Conservation (phyloP, 371 early-diverging fungal genomes). For the Saksenaea oblongispora region DNA sequence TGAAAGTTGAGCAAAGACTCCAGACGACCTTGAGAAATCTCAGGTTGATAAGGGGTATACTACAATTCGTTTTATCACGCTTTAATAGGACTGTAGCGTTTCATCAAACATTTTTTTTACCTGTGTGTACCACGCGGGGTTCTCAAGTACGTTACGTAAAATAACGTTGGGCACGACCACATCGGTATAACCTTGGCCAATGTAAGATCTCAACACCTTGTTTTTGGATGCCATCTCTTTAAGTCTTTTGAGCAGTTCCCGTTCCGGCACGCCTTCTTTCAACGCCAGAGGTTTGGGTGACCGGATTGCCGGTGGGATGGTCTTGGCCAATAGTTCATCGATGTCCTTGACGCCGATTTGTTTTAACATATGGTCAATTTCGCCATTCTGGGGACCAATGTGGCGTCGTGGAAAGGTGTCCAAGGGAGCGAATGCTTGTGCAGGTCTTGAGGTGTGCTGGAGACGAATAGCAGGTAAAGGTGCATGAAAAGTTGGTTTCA, state of each 20-base stretch:
- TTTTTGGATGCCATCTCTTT: slow-evolving; percentile 86
- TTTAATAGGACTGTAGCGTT: not conserved
- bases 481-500: slow-evolving; percentile 7
- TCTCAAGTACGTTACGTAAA: slow-evolving; percentile 93
- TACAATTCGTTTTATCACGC: slow-evolving; percentile 29
- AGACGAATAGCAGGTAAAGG: slow-evolving; percentile 24
- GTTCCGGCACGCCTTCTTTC: slow-evolving; percentile 74
- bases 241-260: slow-evolving; percentile 79
- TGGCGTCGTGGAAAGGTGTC: slow-evolving; percentile 87
- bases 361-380: slow-evolving; percentile 80
- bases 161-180: slow-evolving; percentile 93
- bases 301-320: slow-evolving; percentile 85
- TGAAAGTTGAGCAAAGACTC: slow-evolving; percentile 96
- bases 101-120: slow-evolving; percentile 28
- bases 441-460: slow-evolving; percentile 40
- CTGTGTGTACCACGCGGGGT: slow-evolving; percentile 98
- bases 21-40: slow-evolving; percentile 96
- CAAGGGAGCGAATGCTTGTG: slow-evolving; percentile 55
- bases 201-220: slow-evolving; percentile 86
- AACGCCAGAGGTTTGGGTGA: slow-evolving; percentile 69
- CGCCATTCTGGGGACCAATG: slow-evolving; percentile 78
- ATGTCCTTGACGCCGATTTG: slow-evolving; percentile 74
- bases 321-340: slow-evolving; percentile 79
- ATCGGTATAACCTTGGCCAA: slow-evolving; percentile 95
- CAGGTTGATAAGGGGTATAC: slow-evolving; percentile 98